These are phyloP conservation scores for Phytophthora megakarya DNA, from an alignment of 352 stramenopile genomes.

Conservation along the genomic window DNA sequence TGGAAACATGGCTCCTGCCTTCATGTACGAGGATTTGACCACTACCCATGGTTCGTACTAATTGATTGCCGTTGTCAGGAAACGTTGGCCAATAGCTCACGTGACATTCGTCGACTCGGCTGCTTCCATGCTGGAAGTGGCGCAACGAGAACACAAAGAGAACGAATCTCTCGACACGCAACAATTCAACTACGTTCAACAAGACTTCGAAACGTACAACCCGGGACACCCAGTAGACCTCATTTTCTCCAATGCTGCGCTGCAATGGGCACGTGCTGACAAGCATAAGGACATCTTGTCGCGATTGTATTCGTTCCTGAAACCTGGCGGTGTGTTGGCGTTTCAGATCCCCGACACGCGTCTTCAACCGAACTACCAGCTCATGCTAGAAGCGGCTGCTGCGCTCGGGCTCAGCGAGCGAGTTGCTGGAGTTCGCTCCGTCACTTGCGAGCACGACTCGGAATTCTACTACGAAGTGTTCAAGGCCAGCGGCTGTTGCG, in stretches of 20 bases:
- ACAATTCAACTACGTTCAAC: constrained; percentile 46
- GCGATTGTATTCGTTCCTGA: constrained; percentile 56
- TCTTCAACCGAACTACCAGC: constrained; percentile 52
- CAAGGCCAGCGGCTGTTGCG: constrained; percentile 6
- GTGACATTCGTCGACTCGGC: constrained; percentile 73
- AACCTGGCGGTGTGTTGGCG: constrained; percentile 65
- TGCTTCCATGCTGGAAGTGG: constrained; percentile 56
- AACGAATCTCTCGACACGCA: constrained; percentile 21
- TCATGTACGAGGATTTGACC: constrained; percentile 43
- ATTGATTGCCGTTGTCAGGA: constrained; percentile 16
- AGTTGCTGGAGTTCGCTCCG: constrained; percentile 54
- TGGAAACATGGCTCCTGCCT: constrained; percentile 65
- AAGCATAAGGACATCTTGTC: constrained; percentile 50
- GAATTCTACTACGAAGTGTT: constrained; percentile 73
- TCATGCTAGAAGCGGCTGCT: constrained; percentile 55
- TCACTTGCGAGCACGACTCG: constrained; percentile 65
- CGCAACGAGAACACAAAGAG: constrained; percentile 40
- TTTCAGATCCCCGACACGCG: constrained; percentile 79
- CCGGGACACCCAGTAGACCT: constrained; percentile 50
- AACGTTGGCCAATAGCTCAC: constrained; percentile 53
- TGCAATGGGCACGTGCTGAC: constrained; percentile 67
- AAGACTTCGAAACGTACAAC: constrained; percentile 55
- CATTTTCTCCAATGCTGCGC: constrained; percentile 69
- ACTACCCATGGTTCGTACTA: not conserved
- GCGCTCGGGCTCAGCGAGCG: constrained; percentile 41